Conservation (phyloP, 176 grass and related monocot species). For the Musa troglodytarum region DNA sequence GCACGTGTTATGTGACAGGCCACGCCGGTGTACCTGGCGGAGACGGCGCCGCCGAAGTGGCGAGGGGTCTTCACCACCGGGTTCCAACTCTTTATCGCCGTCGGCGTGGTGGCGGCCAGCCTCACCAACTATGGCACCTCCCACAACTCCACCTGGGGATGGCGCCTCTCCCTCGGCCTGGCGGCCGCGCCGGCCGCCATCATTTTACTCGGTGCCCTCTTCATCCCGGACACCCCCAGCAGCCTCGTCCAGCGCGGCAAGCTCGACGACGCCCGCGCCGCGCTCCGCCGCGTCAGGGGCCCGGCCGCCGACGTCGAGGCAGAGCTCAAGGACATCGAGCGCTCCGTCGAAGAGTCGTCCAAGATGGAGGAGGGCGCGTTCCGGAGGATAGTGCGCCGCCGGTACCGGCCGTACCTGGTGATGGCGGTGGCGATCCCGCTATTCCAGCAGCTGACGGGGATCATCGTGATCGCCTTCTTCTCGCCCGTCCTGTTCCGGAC, state of each 20-base stretch:
- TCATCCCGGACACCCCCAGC: conserved; percentile 74
- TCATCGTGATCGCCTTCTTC: conserved; percentile 73
- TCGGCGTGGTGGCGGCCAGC: conserved; percentile 40
- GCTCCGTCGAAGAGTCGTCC: conserved; percentile 24
- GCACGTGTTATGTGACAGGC: conserved; percentile 23
- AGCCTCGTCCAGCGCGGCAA: conserved; percentile 56
- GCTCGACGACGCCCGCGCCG: conserved; percentile 31
- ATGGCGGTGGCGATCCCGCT: conserved; percentile 61
- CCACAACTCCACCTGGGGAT: conserved; percentile 33
- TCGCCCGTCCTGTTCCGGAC: conserved; percentile 70
- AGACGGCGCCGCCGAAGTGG: conserved; percentile 62
- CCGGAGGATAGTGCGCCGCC: conserved; percentile 33
- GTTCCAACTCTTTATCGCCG: conserved; percentile 66
- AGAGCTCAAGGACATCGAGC: conserved; percentile 37
- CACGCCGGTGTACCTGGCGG: conserved; percentile 61
- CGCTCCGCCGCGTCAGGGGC: conserved; percentile 49
- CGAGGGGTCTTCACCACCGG: conserved; percentile 46
- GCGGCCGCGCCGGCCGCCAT: conserved; percentile 43
- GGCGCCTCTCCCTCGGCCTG: conserved; percentile 83
- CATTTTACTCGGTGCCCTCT: conserved; percentile 52
- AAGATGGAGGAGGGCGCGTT: conserved; percentile 50
- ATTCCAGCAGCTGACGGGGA: conserved; percentile 84
- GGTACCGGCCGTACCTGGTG: conserved; percentile 70
- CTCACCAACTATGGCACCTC: conserved; percentile 48
- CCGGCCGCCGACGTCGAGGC: conserved; percentile 48